These are phyloP conservation scores for Aspergillus sclerotialis DNA, from an alignment of 2,329 filamentous ascomycete genomes.

Conservation along the genomic window DNA sequence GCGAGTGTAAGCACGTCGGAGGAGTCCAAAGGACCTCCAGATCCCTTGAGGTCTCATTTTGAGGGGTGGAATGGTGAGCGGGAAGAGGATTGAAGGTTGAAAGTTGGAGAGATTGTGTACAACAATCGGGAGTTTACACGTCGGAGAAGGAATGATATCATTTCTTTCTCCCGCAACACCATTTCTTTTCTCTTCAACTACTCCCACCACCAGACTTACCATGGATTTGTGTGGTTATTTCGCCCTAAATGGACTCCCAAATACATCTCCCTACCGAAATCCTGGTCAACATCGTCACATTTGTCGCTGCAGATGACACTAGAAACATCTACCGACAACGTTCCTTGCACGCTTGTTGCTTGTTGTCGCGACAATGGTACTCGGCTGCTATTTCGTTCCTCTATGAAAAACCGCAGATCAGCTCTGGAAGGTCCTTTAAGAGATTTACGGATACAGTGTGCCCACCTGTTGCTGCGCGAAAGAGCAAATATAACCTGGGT, in stretches of 20 bases:
- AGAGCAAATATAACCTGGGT: slow-evolving; percentile 40
- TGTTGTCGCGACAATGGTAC: slow-evolving; percentile 53
- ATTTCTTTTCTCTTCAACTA: slow-evolving; percentile 2
- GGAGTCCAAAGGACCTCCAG: slow-evolving; percentile 19
- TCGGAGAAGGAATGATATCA: slow-evolving; percentile 5
- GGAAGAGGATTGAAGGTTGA: neutral
- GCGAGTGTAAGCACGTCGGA: slow-evolving; percentile 16
- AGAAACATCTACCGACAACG: slow-evolving; percentile 34
- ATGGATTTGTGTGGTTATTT: too few relatives aligned
- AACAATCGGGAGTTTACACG: too few relatives aligned
- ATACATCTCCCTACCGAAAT: slow-evolving; percentile 49
- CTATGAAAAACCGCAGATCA: slow-evolving; percentile 47
- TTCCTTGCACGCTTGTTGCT: slow-evolving; percentile 45
- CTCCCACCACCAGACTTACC: neutral
- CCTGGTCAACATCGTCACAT: slow-evolving; percentile 43
- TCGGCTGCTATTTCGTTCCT: slow-evolving; percentile 44
- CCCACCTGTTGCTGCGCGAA: slow-evolving; percentile 40
- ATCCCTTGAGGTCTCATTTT: slow-evolving; percentile 20
- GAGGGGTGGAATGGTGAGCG: neutral
- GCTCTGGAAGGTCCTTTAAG: slow-evolving; percentile 44
- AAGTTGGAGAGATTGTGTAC: neutral
- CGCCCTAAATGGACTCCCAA: slow-evolving; percentile 13
- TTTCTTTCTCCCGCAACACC: slow-evolving; percentile 1
- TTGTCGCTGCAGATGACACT: slow-evolving; percentile 27
- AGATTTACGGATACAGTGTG: slow-evolving; percentile 50